These are phyloP conservation scores for Hypocrella siamensis DNA, from an alignment of 2,329 filamentous ascomycete species.

Conservation along the genomic window DNA sequence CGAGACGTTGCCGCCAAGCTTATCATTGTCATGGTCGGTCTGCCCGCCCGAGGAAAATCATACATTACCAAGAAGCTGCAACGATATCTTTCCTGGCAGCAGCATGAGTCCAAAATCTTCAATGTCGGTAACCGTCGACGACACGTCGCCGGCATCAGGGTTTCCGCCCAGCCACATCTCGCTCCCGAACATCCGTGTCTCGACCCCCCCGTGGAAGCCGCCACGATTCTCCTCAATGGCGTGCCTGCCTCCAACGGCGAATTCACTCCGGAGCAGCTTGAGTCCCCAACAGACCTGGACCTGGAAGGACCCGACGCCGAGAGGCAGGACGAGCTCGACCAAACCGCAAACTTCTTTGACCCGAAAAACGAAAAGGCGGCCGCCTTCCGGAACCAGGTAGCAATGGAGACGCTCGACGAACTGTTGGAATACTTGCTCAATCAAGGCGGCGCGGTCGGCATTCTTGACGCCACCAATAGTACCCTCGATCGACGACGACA, in stretches of 20 bases:
- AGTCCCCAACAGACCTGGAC: conserved; percentile 22
- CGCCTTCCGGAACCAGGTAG: conserved; percentile 77
- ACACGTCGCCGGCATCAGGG: conserved; percentile 49
- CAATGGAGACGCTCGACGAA: conserved; percentile 83
- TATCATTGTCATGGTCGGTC: conserved; percentile 94
- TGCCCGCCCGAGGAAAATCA: conserved; percentile 90
- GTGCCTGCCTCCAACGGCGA: conserved; percentile 17
- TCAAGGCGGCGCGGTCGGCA: conserved; percentile 75
- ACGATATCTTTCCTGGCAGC: conserved; percentile 90
- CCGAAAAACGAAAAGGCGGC: conserved; percentile 72
- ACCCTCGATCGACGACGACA: conserved; percentile 72
- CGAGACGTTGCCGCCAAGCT: conserved; percentile 92
- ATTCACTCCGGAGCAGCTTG: conserved; percentile 14
- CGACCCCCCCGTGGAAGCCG: conserved; percentile 33
- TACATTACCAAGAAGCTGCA: conserved; percentile 98
- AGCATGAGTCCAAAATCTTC: conserved; percentile 92
- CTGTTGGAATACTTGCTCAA: conserved; percentile 76
- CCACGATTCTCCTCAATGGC: conserved; percentile 43
- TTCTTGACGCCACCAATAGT: conserved; percentile 94
- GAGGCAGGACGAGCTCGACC: conserved; percentile 46
- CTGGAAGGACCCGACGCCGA: conserved; percentile 13
- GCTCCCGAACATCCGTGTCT: conserved; percentile 19
- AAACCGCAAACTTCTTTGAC: conserved; percentile 88
- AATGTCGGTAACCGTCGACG: conserved; percentile 89
- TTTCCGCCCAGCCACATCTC: conserved; percentile 17